Conservation (phyloP, 106 monocot species). For the Allium cepa region DNA sequence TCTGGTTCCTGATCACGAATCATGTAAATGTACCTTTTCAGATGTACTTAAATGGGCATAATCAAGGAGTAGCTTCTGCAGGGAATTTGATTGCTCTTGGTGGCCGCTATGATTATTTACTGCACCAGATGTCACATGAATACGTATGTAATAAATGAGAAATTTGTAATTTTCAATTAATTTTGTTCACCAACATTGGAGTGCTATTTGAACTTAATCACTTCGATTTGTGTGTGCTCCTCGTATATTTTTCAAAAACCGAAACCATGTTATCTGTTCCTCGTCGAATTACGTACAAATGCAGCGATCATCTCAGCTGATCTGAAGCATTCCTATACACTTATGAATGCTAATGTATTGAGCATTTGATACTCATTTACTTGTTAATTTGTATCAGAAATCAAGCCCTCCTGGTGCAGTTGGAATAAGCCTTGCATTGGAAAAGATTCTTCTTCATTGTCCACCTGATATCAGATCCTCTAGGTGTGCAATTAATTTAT, state of each 20-base stretch:
- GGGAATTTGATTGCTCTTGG: constrained; percentile 72
- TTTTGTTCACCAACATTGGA: background rate
- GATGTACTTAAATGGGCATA: constrained; percentile 64
- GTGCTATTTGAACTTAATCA: too few relatives aligned
- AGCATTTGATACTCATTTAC: background rate
- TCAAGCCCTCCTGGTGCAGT: constrained; percentile 69
- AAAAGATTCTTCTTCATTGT: constrained; percentile 69
- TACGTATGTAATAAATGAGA: constrained; percentile 23
- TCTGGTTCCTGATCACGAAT: too few relatives aligned
- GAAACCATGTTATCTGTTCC: too few relatives aligned
- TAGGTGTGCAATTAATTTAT: constrained; percentile 28
- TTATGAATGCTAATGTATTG: background rate
- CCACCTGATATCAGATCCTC: constrained; percentile 48
- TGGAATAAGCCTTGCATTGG: constrained; percentile 89
- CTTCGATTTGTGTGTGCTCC: too few relatives aligned
- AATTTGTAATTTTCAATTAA: background rate
- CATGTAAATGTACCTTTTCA: constrained; percentile 15
- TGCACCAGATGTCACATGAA: constrained; percentile 63
- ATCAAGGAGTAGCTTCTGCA: constrained; percentile 37
- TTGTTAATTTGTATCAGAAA: constrained; percentile 35
- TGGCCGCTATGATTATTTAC: constrained; percentile 79
- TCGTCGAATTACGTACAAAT: too few relatives aligned
- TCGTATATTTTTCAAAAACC: too few relatives aligned
- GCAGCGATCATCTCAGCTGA: too few relatives aligned
- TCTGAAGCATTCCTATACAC: too few relatives aligned